These are phyloP conservation scores for Podospora sp. DNA, from an alignment of 495 filamentous ascomycete genomes.

Conservation along the genomic window DNA sequence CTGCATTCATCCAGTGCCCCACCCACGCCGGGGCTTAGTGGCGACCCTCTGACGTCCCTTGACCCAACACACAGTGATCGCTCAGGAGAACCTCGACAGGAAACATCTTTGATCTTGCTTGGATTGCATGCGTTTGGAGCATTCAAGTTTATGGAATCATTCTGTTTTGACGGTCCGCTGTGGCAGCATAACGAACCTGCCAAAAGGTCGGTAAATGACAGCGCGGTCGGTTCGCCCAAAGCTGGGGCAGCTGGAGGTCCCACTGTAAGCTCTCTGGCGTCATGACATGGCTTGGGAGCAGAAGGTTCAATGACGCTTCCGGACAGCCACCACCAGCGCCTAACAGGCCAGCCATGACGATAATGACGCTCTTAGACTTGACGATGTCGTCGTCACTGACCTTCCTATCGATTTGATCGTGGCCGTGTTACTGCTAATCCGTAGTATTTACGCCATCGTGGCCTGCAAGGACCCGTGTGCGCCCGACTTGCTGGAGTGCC, in stretches of 20 bases:
- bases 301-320: neutral
- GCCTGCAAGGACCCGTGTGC: neutral
- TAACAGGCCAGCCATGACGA: neutral
- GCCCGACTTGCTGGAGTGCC: neutral
- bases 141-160: too few relatives aligned
- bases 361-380: neutral
- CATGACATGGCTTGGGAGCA: neutral
- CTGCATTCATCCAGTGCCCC: conserved; percentile 13
- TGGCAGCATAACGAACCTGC: too few relatives aligned
- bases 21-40: neutral
- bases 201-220: too few relatives aligned
- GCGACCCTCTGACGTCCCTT: neutral
- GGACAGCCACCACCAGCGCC: neutral
- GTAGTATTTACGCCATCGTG: neutral
- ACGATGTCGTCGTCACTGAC: neutral
- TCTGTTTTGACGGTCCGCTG: too few relatives aligned
- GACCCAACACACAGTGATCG: neutral
- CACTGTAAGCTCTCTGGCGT: neutral
- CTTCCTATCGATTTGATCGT: neutral
- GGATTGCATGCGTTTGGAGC: too few relatives aligned
- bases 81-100: neutral
- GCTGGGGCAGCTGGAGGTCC: too few relatives aligned
- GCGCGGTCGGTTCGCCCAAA: too few relatives aligned
- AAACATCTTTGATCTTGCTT: too few relatives aligned
- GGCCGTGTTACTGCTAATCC: too few relatives aligned